These are phyloP conservation scores for Boletus edulis DNA, from an alignment of 768 basidiomycete species.

Conservation along the genomic window DNA sequence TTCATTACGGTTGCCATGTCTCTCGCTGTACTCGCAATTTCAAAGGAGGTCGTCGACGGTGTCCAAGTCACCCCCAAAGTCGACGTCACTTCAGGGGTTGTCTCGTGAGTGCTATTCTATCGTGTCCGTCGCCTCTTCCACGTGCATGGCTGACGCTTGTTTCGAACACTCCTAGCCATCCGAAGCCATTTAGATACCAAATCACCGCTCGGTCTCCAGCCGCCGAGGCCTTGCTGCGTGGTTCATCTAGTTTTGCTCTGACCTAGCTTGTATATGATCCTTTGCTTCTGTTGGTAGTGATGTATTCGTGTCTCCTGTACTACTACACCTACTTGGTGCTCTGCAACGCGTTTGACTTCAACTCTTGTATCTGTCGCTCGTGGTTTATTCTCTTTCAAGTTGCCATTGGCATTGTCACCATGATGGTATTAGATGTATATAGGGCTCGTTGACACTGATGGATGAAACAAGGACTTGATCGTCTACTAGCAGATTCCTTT, in stretches of 20 bases:
- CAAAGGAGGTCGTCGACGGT: slow-evolving; percentile 39
- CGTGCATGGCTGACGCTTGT: not conserved
- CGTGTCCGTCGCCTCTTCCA: not conserved
- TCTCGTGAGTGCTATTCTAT: slow-evolving; percentile 37
- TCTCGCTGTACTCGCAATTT: slow-evolving; percentile 48
- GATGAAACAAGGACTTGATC: too few species aligned
- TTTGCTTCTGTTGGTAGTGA: too few species aligned
- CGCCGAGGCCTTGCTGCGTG: slow-evolving; percentile 21
- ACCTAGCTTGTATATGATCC: too few species aligned
- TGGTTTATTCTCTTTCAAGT: too few species aligned
- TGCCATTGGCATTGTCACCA: too few species aligned
- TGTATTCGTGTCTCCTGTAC: too few species aligned
- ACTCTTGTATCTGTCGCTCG: too few species aligned
- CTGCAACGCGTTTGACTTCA: too few species aligned
- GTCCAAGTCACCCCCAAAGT: slow-evolving; percentile 43
- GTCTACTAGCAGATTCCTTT: too few species aligned
- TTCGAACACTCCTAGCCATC: slow-evolving; percentile 33
- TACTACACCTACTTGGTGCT: too few species aligned
- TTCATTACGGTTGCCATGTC: slow-evolving; percentile 32
- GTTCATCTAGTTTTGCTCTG: not conserved
- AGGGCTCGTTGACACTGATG: too few species aligned
- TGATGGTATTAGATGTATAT: too few species aligned
- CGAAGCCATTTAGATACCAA: slow-evolving; percentile 53
- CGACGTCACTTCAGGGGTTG: slow-evolving; percentile 39
- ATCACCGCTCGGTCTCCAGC: slow-evolving; percentile 51